Percentiles rank a stretch among this genome's conserved stretches.
Conservation (phyloP, 441 rosid genomes). For the California macrophylla region DNA sequence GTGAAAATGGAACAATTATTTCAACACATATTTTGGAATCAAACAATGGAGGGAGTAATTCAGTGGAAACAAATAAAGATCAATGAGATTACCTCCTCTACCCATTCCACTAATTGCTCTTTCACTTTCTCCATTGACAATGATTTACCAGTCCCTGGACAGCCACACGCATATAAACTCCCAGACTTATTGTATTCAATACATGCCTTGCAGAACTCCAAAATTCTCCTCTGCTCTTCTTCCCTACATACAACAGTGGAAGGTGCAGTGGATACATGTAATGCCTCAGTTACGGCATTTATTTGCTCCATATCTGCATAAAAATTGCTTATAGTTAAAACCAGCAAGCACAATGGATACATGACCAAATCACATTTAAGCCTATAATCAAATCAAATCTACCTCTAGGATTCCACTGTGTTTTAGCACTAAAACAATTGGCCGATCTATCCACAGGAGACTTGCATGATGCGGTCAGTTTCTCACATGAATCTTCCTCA, state of each 20-base stretch:
- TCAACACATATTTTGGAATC: background rate
- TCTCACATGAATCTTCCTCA: constrained; percentile 22
- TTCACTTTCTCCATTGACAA: constrained; percentile 64
- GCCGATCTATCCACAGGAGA: constrained; percentile 23
- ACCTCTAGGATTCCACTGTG: constrained; percentile 61
- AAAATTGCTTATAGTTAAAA: background rate
- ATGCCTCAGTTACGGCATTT: constrained; percentile 47
- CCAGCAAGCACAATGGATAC: background rate
- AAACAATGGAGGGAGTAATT: background rate
- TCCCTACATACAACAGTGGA: constrained; percentile 48
- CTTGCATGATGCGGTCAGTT: constrained; percentile 16
- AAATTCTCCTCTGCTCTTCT: constrained; percentile 46
- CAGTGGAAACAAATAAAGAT: background rate
- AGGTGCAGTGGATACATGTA: constrained; percentile 63
- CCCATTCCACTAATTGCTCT: constrained; percentile 46
- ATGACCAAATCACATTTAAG: background rate
- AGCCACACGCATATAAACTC: constrained; percentile 70
- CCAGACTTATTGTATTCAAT: constrained; percentile 49
- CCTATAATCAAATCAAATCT: constrained; percentile 2
- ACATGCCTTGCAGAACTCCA: constrained; percentile 52
- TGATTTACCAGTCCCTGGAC: constrained; percentile 82
- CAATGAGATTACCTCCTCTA: constrained; percentile 35
- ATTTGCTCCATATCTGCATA: constrained; percentile 45
- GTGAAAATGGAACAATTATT: too few species aligned
- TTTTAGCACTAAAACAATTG: constrained; percentile 20